These are phyloP conservation scores for Dentiscutata heterogama DNA, from an alignment of 371 early-diverging fungal species.

Conservation along the genomic window DNA sequence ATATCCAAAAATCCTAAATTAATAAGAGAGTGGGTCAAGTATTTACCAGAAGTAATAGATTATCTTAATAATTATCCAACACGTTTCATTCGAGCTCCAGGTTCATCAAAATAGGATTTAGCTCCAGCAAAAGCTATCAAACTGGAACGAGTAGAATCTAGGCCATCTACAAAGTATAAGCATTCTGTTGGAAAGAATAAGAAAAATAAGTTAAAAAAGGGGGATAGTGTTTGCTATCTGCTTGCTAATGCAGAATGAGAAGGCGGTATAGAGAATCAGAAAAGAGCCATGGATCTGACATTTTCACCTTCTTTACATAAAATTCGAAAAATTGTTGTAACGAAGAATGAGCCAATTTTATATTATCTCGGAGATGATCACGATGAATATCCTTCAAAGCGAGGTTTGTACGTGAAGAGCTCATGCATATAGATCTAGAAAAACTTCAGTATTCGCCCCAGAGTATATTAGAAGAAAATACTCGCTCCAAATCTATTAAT, in stretches of 20 bases:
- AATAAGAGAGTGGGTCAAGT: not conserved
- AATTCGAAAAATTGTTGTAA: constrained; percentile 36
- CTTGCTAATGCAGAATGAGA: constrained; percentile 45
- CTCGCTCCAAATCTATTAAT: no score
- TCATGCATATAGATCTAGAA: no score
- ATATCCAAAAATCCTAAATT: not conserved
- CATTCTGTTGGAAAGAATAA: constrained; percentile 26
- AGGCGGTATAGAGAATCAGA: constrained; percentile 20
- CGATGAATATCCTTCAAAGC: no score
- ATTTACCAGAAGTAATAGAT: constrained; percentile 34
- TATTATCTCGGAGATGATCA: constrained; percentile 26
- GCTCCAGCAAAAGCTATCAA: constrained; percentile 22
- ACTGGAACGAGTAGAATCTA: constrained; percentile 35
- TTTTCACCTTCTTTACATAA: constrained; percentile 27
- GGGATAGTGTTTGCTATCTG: constrained; percentile 35
- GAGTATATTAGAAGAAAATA: no score
- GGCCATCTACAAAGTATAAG: constrained; percentile 16
- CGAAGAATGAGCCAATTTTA: constrained; percentile 39
- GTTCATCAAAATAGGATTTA: constrained; percentile 22
- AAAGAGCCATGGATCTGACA: not conserved
- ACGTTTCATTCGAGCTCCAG: constrained; percentile 38
- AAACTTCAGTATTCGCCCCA: no score
- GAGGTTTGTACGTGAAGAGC: no score
- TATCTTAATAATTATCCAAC: constrained; percentile 27
- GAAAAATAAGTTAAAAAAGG: constrained; percentile 37